Percentiles rank a stretch among this genome's conserved stretches.
phyloP scores from a whole-genome alignment of 495 filamentous ascomycete species.

The Xylaria castorea region DNA sequence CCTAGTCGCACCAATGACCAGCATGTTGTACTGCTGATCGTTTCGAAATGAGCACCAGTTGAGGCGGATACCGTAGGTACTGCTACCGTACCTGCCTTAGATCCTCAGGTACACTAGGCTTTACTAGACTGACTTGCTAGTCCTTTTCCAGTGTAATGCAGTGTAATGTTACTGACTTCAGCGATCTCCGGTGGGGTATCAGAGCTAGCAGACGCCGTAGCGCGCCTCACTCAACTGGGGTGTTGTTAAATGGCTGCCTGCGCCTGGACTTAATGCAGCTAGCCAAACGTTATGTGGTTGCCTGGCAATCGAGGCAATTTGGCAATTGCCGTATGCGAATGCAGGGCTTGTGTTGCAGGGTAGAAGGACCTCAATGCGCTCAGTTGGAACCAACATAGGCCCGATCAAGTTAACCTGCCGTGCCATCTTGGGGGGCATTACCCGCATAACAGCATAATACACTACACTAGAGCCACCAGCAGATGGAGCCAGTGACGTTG shows the following conservation, averaged over 20 bases:
- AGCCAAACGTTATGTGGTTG: constrained; percentile 1
- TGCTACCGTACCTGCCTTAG: not conserved
- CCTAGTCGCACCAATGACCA: constrained; percentile 1
- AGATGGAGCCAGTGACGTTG: not conserved
- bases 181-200: not conserved
- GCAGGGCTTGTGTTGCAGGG: not conserved
- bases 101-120: not conserved
- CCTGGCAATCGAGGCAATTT: too few species aligned
- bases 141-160: not conserved
- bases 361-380: not conserved
- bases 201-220: too few species aligned
- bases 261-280: constrained; percentile 1
- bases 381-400: not conserved
- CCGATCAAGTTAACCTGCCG: constrained; percentile 5
- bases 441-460: not conserved
- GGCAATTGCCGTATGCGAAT: not conserved
- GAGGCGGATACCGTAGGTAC: not conserved
- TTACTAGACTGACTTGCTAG: not conserved
- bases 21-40: constrained; percentile 15
- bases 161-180: not conserved
- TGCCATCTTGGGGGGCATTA: not conserved
- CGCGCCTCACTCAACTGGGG: not conserved
- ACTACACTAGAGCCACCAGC: too few species aligned
- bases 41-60: constrained; percentile 7
- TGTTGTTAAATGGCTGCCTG: constrained; percentile 1